Evolutionary conservation across 371 early-diverging fungal genomes (phyloP), one percentile per base, ranked within the genome.

Genomic region (Lichtheimia hyalospora): DNA sequence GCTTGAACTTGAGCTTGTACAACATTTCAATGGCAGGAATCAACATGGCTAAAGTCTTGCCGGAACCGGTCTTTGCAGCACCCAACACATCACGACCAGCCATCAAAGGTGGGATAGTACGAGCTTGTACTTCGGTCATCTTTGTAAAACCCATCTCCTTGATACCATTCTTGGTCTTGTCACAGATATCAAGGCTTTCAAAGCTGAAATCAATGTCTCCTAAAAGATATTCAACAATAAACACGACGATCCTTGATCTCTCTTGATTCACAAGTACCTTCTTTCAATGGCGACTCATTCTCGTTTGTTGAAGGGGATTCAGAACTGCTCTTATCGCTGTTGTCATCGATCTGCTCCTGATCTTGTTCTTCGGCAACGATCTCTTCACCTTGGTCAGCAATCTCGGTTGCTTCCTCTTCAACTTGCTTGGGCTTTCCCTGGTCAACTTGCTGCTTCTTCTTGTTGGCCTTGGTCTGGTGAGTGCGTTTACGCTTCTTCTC

Each of bases 91-190:
- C 99, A 41, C 93, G 87, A 50, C 99, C 99, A 23, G 95, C 92
- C 81, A 97, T 79, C 27, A 96, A 89, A 13, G 96, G 90, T 15
- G 96, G 96, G 57, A 99, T 96, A 8, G 94, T 89, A 56, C 95
- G 86, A 43, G 95, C 93, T 81, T 99, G 99, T 39, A 99, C 95
- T 69, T 96, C 93, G 1, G 99, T 99, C 99, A 99, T 99, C 58
- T 80, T 80, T 27, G 84, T 84, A 73, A 98, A 99, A 18, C 95
- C 96, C 89, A 97, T 92, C 55, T 93, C 96, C 54, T 79, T 79
- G 65, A 99, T 92, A 4, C 94, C 96, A 57, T 92, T 89, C 69
- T 84, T 82, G 13, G 92, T 87, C 52, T 79, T 78, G 39, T 88
- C 88, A 46, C 82, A 79, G 52, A 88, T 68, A 12, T 87, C 88